Evolutionary conservation across 176 grass and related monocot species (phyloP).

Genomic region (Secale cereale): DNA sequence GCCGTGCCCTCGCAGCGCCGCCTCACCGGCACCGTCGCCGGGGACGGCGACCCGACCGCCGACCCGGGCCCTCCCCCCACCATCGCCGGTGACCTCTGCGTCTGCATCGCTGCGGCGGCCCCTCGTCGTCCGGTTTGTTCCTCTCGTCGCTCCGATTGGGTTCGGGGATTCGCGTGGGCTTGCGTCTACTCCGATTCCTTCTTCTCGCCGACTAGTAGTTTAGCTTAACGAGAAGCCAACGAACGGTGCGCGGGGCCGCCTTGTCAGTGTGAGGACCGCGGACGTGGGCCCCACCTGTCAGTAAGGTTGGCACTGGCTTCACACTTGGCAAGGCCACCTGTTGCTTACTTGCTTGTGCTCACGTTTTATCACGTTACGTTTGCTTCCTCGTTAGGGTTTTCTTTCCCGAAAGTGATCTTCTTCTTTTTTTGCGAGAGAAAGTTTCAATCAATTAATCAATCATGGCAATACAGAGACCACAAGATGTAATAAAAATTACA

Average conservation of each 20-base stretch:
- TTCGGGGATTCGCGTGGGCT: constrained; percentile 20
- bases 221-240: constrained; percentile 36
- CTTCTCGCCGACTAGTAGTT: neutral
- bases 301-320: neutral
- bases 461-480: too few relatives aligned
- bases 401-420: neutral
- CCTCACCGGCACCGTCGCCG: constrained; percentile 41
- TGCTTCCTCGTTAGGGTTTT: neutral
- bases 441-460: too few relatives aligned
- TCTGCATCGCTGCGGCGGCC: constrained; percentile 29
- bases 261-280: neutral
- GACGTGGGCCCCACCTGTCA: neutral
- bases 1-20: constrained; percentile 81
- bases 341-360: neutral
- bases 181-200: constrained; percentile 40
- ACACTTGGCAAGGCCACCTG: neutral
- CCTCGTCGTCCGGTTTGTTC: constrained; percentile 16
- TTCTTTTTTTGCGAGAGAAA: too few relatives aligned
- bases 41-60: constrained; percentile 35
- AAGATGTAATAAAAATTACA: too few relatives aligned
- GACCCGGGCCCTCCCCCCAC: constrained; percentile 11
- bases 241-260: neutral
- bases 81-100: constrained; percentile 50
- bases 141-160: constrained; percentile 25
- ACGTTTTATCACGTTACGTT: neutral